Evolutionary conservation across 1,139 yeast species (phyloP).

Genomic region (Lizanozyma gosingica): DNA sequence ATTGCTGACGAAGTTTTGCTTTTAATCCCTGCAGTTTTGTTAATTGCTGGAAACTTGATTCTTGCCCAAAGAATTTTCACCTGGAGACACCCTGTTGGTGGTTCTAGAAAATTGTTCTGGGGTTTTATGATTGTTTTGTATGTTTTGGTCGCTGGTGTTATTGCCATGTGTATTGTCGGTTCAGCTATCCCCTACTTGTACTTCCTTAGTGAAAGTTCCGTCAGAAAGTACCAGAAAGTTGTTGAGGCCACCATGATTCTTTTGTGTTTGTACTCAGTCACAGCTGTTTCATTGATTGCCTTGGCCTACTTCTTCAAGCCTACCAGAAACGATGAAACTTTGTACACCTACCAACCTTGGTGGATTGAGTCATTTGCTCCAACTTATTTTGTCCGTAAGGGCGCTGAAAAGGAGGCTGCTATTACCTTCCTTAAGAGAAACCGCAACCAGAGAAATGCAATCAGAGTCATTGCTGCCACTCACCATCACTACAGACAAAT

Average conservation of each 20-base stretch:
- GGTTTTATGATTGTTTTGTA: constrained; percentile 24
- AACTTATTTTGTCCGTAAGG: constrained; percentile 30
- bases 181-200: constrained; percentile 28
- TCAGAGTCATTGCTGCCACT: constrained; percentile 37
- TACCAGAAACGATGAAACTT: constrained; percentile 31
- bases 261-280: constrained; percentile 26
- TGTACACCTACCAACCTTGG: constrained; percentile 40
- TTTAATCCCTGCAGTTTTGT: constrained; percentile 23
- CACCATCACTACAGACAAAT: constrained; percentile 34
- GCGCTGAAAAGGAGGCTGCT: constrained; percentile 33
- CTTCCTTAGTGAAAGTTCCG: constrained; percentile 16
- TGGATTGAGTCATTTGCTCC: constrained; percentile 38
- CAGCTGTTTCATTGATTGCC: constrained; percentile 25
- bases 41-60: constrained; percentile 30
- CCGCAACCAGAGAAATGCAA: constrained; percentile 35
- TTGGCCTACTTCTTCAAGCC: constrained; percentile 36
- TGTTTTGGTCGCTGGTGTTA: constrained; percentile 19
- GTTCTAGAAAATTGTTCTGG: constrained; percentile 30
- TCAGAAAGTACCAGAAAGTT: constrained; percentile 18
- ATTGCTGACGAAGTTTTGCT: constrained; percentile 25
- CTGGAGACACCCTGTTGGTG: constrained; percentile 43
- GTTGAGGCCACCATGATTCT: constrained; percentile 24
- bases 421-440: constrained; percentile 35
- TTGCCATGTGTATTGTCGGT: constrained; percentile 25
- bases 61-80: constrained; percentile 36